Evolutionary conservation across 352 stramenopile species (phyloP), one percentile per base, ranked within the genome.

Genomic region (Thraustochytrium striatum): DNA sequence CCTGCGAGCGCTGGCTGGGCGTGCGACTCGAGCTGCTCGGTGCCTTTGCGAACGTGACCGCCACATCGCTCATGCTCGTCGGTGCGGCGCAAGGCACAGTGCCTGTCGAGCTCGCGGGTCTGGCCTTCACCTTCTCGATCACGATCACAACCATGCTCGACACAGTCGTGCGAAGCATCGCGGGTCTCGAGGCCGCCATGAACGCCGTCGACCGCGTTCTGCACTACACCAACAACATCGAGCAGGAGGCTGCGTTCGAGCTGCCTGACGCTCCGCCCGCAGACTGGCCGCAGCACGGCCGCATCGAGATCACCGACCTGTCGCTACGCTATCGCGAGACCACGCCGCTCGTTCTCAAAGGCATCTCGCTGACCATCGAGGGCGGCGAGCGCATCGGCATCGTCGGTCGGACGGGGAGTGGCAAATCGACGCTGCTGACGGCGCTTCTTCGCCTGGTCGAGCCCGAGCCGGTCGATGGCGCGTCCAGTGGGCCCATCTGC

Each of bases 171-270:
- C 89, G 93, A 50, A 96, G 89, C 86, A 88, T 90, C n/a, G 93
- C 91, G 69, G 93, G 97, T 70, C 86, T 97, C 65, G 92, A 98
- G 73, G 94, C 93, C 41, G 90, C 94, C 72, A 96, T 97, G 38
- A 96, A 92, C 44, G 86, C 88, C 61, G 72, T 92, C 55, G 90
- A 93, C 82, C 70, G 89, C 68, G 82, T 90, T 19, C 61, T 86
- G 53, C 83, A 84, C 11, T 91, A 91, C 86, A 13, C 68, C 5
- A 13, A 3, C 16, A 44, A 81, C 9, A 44, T 78, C 1, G 47
- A 61, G n/a, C 68, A 78, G 32, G 68, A 78, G 68, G 55, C 47
- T 7, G 9, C 33, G 3, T 70, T 70, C 3, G 44, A 44, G 21
- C 36, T 25, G 28, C 11, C 19, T 7, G 7, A 21, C 13, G 16